Evolutionary conservation across 495 filamentous ascomycete genomes (phyloP), one percentile per base, ranked within the genome.

Genomic region (Penicillium tannophilum): DNA sequence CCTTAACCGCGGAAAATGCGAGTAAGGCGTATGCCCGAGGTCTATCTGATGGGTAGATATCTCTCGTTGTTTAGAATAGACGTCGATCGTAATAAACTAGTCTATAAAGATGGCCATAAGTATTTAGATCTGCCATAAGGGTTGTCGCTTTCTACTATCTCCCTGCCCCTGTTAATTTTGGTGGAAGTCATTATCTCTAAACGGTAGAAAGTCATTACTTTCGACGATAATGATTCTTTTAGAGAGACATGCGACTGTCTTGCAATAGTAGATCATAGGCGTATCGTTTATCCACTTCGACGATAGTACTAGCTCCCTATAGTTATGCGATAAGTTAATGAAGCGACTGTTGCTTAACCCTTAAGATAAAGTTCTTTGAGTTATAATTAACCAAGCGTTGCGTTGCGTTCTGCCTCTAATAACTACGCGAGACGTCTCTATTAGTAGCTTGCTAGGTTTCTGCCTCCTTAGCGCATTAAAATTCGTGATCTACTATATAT

Each of bases 181-280:
- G 44, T 23, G 19, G 44, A 48, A 17, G 28, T 31, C 23, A 1
- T 50, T 50, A 24, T 33, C 47, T 31, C 47, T 16, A 50, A 19
- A 19, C 11, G 47, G 7, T 50, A 50, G 47, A n/a, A n/a, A 46
- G 44, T 31, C 47, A 50, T 50, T 24, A 23, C 47, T 50, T 50
- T 31, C 47, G 47, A 50, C 26, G 47, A 31, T 24, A 50, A 14
- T 16, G 47, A 31, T 50, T 17, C 11, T n/a, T 31, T 4, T n/a
- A 4, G 7, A 46, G 44, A 46, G 19, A 23, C 33, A 23, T 23
- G 19, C 19, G 44, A 4, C 24, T 46, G 44, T 11, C 44, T 23
- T 46, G 44, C 44, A 46, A 46, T 19, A 46, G 44, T 19, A 46
- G 44, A 46, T 46, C 44, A n/a, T 19, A 24, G 44, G 19, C 44